These are phyloP conservation scores for Kodamaea kakaduensis DNA, from an alignment of 805 yeast genomes.

Conservation along the genomic window DNA sequence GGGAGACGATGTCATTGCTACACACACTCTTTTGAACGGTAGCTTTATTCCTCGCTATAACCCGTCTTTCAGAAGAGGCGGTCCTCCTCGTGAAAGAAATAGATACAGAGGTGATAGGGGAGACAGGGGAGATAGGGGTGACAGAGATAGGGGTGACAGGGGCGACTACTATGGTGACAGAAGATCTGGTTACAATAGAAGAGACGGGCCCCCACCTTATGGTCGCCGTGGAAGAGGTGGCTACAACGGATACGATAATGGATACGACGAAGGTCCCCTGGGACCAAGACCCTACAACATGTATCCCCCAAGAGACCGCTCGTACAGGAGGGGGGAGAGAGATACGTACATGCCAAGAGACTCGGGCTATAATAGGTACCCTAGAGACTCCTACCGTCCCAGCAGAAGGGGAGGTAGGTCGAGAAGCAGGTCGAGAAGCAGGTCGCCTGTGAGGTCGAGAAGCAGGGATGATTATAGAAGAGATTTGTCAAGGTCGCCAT, in stretches of 20 bases:
- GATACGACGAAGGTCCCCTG: conserved; percentile 6
- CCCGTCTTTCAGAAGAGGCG: conserved; percentile 9
- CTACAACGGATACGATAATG: conserved; percentile 5
- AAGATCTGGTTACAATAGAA: conserved; percentile 5
- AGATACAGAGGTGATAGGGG: conserved; percentile 10
- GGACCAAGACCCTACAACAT: conserved; percentile 15
- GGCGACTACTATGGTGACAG: conserved; percentile 4
- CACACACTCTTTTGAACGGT: conserved; percentile 27
- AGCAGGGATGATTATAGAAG: conserved; percentile 7
- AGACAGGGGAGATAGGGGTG: conserved; percentile 7
- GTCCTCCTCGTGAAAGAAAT: conserved; percentile 10
- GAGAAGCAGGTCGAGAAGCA: conserved; percentile 6
- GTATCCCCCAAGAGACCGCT: conserved; percentile 9
- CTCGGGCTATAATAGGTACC: conserved; percentile 5
- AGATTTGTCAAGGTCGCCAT: conserved; percentile 8
- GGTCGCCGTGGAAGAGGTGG: conserved; percentile 9
- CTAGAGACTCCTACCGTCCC: conserved; percentile 13
- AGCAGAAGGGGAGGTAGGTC: conserved; percentile 7
- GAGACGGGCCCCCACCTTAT: conserved; percentile 9
- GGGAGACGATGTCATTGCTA: conserved; percentile 31
- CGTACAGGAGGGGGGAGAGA: conserved; percentile 10
- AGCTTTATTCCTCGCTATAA: conserved; percentile 14
- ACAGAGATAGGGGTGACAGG: conserved; percentile 5
- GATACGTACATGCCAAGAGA: conserved; percentile 12
- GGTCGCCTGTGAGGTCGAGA: conserved; percentile 6